phyloP scores from a whole-genome alignment of 805 yeast species.

The Candida caryicola region DNA sequence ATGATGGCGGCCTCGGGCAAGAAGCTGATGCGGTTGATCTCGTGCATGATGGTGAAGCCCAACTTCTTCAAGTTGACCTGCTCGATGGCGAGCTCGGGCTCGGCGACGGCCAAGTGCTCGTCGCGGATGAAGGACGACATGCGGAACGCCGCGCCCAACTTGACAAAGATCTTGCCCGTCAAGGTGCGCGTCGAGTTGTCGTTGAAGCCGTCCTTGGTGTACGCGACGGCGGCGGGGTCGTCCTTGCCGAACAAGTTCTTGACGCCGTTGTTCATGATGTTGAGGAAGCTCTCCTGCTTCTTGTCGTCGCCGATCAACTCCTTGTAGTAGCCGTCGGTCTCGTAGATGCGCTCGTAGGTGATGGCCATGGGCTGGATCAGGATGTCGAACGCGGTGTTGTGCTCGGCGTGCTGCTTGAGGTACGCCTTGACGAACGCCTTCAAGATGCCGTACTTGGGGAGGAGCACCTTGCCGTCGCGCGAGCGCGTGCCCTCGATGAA shows the following conservation, averaged over 20 bases:
- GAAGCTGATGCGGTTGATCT: slow-evolving; percentile 48
- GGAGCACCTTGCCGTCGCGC: slow-evolving; percentile 59
- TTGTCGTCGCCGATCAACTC: slow-evolving; percentile 59
- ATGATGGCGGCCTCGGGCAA: slow-evolving; percentile 54
- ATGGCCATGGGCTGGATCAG: slow-evolving; percentile 53
- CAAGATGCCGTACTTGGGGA: slow-evolving; percentile 61
- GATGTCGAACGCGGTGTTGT: slow-evolving; percentile 26
- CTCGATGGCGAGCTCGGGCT: slow-evolving; percentile 5
- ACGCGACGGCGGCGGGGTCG: slow-evolving; percentile 6
- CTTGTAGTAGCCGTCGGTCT: slow-evolving; percentile 50
- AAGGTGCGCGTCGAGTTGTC: slow-evolving; percentile 28
- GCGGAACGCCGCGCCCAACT: slow-evolving; percentile 32
- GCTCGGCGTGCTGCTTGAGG: slow-evolving; percentile 32
- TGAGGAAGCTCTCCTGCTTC: slow-evolving; percentile 47
- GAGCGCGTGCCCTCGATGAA: slow-evolving; percentile 68
- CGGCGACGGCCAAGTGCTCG: slow-evolving; percentile 1
- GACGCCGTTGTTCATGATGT: slow-evolving; percentile 35
- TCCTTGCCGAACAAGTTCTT: slow-evolving; percentile 23
- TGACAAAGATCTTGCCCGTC: slow-evolving; percentile 37
- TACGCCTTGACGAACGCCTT: slow-evolving; percentile 50
- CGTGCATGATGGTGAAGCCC: slow-evolving; percentile 53
- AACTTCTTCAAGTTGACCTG: slow-evolving; percentile 42
- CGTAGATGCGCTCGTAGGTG: slow-evolving; percentile 59
- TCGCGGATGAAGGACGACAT: slow-evolving; percentile 26
- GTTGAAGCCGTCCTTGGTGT: slow-evolving; percentile 22